These are phyloP conservation scores for Aspergillus tamarii DNA, from an alignment of 2,329 filamentous ascomycete species.

Conservation along the genomic window DNA sequence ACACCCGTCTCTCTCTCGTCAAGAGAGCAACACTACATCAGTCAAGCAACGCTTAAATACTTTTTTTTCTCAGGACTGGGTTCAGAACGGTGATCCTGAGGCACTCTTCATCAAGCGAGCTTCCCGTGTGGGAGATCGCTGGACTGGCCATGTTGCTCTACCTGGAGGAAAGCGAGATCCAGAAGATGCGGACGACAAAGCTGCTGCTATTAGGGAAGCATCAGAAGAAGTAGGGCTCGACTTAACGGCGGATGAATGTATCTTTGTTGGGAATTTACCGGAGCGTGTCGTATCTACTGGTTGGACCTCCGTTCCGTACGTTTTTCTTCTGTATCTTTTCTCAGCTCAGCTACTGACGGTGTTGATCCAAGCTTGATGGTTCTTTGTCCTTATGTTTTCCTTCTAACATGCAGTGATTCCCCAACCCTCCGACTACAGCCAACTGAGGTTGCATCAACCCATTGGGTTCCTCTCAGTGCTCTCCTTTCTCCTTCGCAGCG, in stretches of 20 bases:
- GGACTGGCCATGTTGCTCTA: constrained; percentile 70
- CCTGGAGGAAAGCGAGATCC: constrained; percentile 70
- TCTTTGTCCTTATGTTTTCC: constrained; percentile 69
- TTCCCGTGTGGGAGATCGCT: constrained; percentile 66
- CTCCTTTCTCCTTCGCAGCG: constrained; percentile 64
- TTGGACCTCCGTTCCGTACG: constrained; percentile 65
- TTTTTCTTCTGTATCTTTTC: not conserved
- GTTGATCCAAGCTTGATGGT: constrained; percentile 61
- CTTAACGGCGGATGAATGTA: constrained; percentile 51
- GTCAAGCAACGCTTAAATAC: constrained; percentile 50
- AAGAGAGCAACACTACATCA: constrained; percentile 26
- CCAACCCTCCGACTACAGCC: constrained; percentile 66
- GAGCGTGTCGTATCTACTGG: constrained; percentile 68
- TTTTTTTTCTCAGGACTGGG: constrained; percentile 69
- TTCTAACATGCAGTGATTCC: constrained; percentile 60
- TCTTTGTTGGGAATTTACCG: constrained; percentile 64
- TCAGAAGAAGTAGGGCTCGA: constrained; percentile 69
- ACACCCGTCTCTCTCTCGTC: constrained; percentile 21
- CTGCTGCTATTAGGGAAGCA: constrained; percentile 66
- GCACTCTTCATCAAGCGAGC: constrained; percentile 73
- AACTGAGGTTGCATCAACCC: constrained; percentile 68
- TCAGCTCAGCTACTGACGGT: constrained; percentile 19
- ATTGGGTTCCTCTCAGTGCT: constrained; percentile 68
- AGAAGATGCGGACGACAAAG: constrained; percentile 64
- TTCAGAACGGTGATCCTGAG: constrained; percentile 67